Conservation (phyloP, 768 basidiomycete species). For the Gyrodon lividus region DNA sequence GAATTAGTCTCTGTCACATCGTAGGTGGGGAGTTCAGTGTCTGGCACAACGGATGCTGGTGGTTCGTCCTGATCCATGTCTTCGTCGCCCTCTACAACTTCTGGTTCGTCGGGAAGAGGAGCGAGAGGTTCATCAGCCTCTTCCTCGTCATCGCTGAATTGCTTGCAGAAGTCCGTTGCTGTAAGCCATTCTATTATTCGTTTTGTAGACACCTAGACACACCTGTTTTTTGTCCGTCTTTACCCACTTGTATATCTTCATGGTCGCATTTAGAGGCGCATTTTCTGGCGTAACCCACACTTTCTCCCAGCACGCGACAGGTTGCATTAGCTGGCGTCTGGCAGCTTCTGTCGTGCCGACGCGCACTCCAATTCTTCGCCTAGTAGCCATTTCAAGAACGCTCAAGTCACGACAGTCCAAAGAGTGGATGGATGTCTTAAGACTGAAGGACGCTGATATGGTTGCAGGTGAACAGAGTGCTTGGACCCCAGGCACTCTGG, state of each 20-base stretch:
- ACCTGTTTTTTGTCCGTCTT: conserved; percentile 80
- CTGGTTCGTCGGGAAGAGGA: conserved; percentile 75
- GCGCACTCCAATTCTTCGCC: conserved; percentile 75
- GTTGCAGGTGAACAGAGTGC: not conserved
- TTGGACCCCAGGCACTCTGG: conserved; percentile 21
- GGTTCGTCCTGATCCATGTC: conserved; percentile 72
- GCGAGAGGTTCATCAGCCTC: conserved; percentile 78
- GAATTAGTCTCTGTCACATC: conserved; percentile 38
- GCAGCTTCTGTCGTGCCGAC: conserved; percentile 77
- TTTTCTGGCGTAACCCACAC: conserved; percentile 63
- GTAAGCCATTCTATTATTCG: not conserved
- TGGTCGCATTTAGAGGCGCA: conserved; percentile 50
- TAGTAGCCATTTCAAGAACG: conserved; percentile 54
- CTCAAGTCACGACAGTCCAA: not conserved
- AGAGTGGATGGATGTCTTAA: not conserved
- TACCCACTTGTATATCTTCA: conserved; percentile 77
- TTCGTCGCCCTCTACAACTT: conserved; percentile 72
- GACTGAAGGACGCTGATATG: not conserved
- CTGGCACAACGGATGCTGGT: conserved; percentile 39
- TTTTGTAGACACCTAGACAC: conserved; percentile 17
- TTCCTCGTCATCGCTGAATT: conserved; percentile 86
- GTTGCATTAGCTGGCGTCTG: conserved; percentile 83
- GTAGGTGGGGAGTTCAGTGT: conserved; percentile 32
- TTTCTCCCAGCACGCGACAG: conserved; percentile 86
- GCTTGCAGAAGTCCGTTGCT: conserved; percentile 41